These are phyloP conservation scores for Obelidium mucronatum DNA, from an alignment of 192 early-diverging fungal species.

Conservation along the genomic window DNA sequence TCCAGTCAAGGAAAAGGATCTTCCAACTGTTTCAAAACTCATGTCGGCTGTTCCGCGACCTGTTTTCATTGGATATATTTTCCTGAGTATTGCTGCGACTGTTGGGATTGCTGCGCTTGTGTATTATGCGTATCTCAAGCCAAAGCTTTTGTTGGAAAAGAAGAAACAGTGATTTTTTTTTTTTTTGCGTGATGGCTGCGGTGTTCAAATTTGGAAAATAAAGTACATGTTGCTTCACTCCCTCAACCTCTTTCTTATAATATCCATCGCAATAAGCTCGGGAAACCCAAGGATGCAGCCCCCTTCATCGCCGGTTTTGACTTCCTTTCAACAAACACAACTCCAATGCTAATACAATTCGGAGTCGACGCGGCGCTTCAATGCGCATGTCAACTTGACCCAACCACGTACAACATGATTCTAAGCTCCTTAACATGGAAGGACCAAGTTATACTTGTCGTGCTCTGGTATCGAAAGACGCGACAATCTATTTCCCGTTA, in stretches of 20 bases:
- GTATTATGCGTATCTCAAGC: constrained; percentile 32
- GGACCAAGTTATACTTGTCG: constrained; percentile 25
- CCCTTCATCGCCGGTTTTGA: too few species aligned
- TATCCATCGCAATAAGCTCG: too few species aligned
- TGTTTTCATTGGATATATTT: constrained; percentile 31
- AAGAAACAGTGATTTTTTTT: neutral
- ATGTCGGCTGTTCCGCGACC: constrained; percentile 30
- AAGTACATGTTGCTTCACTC: too few species aligned
- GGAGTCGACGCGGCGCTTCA: constrained; percentile 33
- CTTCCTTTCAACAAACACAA: too few species aligned
- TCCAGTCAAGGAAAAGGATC: constrained; percentile 33
- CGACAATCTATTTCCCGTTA: constrained; percentile 25
- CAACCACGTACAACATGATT: constrained; percentile 28
- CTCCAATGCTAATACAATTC: constrained; percentile 30
- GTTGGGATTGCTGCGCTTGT: constrained; percentile 20
- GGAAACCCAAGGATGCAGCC: too few species aligned
- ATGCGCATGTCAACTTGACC: constrained; percentile 30
- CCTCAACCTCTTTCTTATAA: too few species aligned
- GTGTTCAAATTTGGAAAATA: too few species aligned
- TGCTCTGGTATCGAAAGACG: constrained; percentile 33
- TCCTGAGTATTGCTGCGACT: constrained; percentile 25
- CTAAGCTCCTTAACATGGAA: constrained; percentile 14
- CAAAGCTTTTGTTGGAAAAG: constrained; percentile 28
- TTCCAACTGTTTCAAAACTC: constrained; percentile 34
- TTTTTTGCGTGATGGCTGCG: neutral